Percentiles rank a stretch among this genome's conserved stretches.
phyloP scores from a whole-genome alignment of 257 asterid genomes.

The Capsicum chinense region DNA sequence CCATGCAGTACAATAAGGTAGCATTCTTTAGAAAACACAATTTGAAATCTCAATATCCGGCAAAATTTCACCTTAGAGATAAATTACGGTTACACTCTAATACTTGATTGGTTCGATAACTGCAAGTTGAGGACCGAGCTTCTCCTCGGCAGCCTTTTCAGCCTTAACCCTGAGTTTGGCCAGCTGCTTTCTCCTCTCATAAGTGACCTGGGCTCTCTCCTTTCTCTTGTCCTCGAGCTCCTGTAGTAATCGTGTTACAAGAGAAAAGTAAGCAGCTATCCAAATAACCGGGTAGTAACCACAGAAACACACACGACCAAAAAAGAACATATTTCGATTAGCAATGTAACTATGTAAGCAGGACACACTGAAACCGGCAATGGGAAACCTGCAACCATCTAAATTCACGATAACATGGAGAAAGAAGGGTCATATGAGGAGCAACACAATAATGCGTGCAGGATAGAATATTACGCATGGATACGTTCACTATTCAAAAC shows the following conservation, averaged over 20 bases:
- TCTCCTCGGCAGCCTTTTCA: slow-evolving; percentile 77
- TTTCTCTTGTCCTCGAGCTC: slow-evolving; percentile 94
- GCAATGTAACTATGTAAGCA: background rate
- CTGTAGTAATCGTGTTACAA: slow-evolving; percentile 38
- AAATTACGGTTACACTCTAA: slow-evolving; percentile 38
- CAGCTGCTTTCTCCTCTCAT: slow-evolving; percentile 87
- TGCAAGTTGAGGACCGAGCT: slow-evolving; percentile 79
- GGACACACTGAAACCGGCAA: background rate
- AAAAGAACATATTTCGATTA: background rate
- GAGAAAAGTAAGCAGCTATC: background rate
- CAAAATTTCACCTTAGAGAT: slow-evolving; percentile 36
- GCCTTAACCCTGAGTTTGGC: slow-evolving; percentile 71
- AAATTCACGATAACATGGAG: background rate
- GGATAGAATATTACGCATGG: background rate
- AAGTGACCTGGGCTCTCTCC: slow-evolving; percentile 70
- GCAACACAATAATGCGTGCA: background rate
- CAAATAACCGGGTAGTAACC: background rate
- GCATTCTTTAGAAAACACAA: background rate
- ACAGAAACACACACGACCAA: background rate
- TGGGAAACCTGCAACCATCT: background rate
- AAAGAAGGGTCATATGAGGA: background rate
- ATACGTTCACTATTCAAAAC: background rate
- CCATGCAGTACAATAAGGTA: slow-evolving; percentile 9
- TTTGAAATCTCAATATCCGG: slow-evolving; percentile 36
- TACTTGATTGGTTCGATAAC: slow-evolving; percentile 71